A percentile compares a stretch with the other conserved stretches of the same genome.
Evolutionary conservation across 75 land plant genomes (phyloP).

Genomic region (Pinus albicaulis): DNA sequence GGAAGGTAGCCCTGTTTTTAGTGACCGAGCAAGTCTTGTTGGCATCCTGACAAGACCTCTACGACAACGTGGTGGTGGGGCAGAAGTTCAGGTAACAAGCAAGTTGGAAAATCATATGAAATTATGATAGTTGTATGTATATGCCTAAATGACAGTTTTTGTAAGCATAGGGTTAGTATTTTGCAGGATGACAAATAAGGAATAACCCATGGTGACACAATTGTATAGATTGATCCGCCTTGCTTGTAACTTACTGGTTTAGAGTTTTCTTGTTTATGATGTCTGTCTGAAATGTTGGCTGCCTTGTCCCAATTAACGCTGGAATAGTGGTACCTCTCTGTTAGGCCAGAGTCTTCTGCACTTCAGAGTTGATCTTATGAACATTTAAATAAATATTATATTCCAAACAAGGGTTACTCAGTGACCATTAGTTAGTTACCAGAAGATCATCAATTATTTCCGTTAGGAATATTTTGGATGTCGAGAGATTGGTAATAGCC

Average conservation of each 20-base stretch:
- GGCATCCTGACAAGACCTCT: constrained; percentile 78
- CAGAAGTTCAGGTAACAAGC: constrained; percentile 87
- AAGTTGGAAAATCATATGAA: background rate
- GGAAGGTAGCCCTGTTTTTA: constrained; percentile 93
- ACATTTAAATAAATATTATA: background rate
- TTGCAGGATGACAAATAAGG: background rate
- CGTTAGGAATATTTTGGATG: too few relatives aligned
- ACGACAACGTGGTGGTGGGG: constrained; percentile 58
- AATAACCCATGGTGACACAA: background rate
- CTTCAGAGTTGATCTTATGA: background rate
- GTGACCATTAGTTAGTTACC: background rate
- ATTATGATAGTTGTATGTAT: background rate
- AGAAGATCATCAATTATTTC: background rate
- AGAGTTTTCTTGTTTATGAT: background rate
- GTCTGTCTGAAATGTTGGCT: background rate
- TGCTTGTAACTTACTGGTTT: background rate
- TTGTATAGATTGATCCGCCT: background rate
- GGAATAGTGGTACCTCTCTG: background rate
- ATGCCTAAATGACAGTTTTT: background rate
- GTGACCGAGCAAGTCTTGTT: constrained; percentile 48
- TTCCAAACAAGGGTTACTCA: background rate
- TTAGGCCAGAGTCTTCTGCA: background rate
- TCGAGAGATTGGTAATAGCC: background rate
- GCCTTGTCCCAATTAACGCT: background rate
- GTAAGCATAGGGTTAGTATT: background rate